Percentiles rank a stretch among this genome's conserved stretches.
Conservation (phyloP, 345 rosid genomes). For the Anacardium occidentale region DNA sequence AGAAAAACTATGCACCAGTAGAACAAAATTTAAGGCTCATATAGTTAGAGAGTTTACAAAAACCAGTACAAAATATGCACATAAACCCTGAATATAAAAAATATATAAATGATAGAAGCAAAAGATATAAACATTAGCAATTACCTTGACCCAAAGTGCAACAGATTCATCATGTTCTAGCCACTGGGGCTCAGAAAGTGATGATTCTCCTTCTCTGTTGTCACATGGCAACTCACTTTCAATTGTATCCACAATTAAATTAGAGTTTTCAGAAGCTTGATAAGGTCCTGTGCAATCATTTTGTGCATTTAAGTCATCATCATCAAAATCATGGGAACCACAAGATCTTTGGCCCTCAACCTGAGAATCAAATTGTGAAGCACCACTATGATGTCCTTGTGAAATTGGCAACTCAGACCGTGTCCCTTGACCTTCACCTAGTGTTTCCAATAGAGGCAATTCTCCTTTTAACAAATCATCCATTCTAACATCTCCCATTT, state of each 20-base stretch:
- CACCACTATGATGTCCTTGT: constrained; percentile 39
- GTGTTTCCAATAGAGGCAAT: constrained; percentile 32
- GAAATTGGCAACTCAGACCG: constrained; percentile 33
- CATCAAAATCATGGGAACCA: constrained; percentile 53
- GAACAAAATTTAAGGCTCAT: constrained; percentile 7
- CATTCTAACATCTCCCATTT: constrained; percentile 34
- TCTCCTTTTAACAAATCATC: constrained; percentile 38
- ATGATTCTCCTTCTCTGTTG: constrained; percentile 52
- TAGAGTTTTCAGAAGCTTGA: constrained; percentile 43
- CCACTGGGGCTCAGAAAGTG: constrained; percentile 70
- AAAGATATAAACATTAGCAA: constrained; percentile 15
- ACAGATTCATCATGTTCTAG: constrained; percentile 73
- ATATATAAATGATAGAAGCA: background rate
- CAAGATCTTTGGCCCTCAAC: constrained; percentile 45
- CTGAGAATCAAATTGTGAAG: constrained; percentile 44
- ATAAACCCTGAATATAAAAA: background rate
- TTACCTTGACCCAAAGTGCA: constrained; percentile 98
- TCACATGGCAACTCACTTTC: constrained; percentile 49
- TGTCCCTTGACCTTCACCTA: constrained; percentile 33
- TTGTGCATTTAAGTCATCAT: constrained; percentile 42
- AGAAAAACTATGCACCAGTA: background rate
- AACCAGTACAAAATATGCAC: background rate
- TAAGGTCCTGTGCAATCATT: constrained; percentile 34
- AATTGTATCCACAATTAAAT: constrained; percentile 44
- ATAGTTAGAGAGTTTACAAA: background rate